Conservation (phyloP, 192 early-diverging fungal species). For the Podochytrium sp. region DNA sequence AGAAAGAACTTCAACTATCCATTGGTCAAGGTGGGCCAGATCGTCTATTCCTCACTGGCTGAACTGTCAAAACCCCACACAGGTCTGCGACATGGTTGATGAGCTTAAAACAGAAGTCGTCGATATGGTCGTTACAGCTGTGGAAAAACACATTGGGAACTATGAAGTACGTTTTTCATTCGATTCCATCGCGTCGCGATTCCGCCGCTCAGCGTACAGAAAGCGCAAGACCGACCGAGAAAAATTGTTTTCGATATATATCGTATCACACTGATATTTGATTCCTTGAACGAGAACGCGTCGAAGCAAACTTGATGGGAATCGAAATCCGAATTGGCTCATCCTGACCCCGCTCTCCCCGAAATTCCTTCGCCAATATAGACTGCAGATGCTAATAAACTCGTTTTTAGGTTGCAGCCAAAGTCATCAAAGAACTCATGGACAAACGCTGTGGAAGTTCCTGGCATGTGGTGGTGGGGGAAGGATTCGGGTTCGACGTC, state of each 20-base stretch:
- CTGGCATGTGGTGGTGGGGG: slow-evolving; percentile 67
- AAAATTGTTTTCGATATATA: too few species aligned
- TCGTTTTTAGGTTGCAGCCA: slow-evolving; percentile 55
- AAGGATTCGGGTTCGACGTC: slow-evolving; percentile 68
- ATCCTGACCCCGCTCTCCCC: too few species aligned
- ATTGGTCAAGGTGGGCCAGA: slow-evolving; percentile 51
- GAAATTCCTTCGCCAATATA: not conserved
- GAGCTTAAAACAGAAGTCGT: slow-evolving; percentile 58
- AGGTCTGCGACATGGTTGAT: slow-evolving; percentile 61
- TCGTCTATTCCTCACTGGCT: not conserved
- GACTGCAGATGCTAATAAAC: too few species aligned
- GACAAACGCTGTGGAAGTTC: slow-evolving; percentile 64
- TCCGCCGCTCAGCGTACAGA: not conserved
- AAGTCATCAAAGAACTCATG: slow-evolving; percentile 65
- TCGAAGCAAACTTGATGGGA: too few species aligned
- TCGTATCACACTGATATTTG: too few species aligned
- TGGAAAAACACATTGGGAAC: slow-evolving; percentile 63
- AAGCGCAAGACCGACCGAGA: not conserved
- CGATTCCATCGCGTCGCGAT: slow-evolving; percentile 1
- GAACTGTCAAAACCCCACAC: not conserved
- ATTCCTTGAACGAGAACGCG: too few species aligned
- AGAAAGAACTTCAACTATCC: slow-evolving; percentile 64
- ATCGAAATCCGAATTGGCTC: too few species aligned
- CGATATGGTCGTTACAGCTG: slow-evolving; percentile 64
- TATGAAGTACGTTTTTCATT: slow-evolving; percentile 50